phyloP scores from a whole-genome alignment of 2,329 filamentous ascomycete species.

The Ceratocystis alfenasii region DNA sequence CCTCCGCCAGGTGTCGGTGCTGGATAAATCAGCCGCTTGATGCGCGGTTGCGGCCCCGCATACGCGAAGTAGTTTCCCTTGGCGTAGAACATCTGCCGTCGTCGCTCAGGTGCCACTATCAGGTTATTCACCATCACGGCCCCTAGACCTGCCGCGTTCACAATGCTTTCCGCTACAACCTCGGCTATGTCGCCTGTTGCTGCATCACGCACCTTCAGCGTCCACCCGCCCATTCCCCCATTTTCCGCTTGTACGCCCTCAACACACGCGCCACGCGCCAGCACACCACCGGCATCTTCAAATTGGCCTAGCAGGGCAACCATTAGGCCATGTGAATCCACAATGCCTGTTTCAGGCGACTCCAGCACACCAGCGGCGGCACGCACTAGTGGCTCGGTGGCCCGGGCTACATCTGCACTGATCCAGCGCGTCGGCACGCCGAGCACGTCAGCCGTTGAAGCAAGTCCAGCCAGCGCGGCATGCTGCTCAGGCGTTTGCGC shows the following conservation, averaged over 20 bases:
- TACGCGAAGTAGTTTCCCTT: conserved; percentile 97
- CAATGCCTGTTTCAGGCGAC: conserved; percentile 73
- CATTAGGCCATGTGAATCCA: conserved; percentile 83
- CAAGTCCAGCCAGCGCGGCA: conserved; percentile 44
- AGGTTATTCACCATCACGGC: conserved; percentile 71
- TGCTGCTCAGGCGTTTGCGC: conserved; percentile 66
- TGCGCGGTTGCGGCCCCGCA: conserved; percentile 46
- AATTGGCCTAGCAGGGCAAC: conserved; percentile 63
- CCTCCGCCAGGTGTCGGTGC: conserved; percentile 69
- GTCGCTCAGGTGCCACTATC: conserved; percentile 49
- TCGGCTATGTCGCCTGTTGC: conserved; percentile 37
- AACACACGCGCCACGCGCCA: conserved; percentile 59
- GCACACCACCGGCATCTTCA: conserved; percentile 62
- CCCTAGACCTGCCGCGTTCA: conserved; percentile 77
- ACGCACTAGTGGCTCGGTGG: conserved; percentile 61
- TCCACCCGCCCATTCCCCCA: conserved; percentile 53
- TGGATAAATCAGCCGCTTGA: conserved; percentile 72
- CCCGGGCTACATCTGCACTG: conserved; percentile 44
- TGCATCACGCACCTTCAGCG: conserved; percentile 43
- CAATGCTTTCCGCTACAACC: conserved; percentile 62
- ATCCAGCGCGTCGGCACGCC: conserved; percentile 64
- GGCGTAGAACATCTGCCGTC: conserved; percentile 60
- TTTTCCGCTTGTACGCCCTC: conserved; percentile 40
- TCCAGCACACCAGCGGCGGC: conserved; percentile 67
- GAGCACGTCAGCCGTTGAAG: conserved; percentile 31